Evolutionary conservation across 169 alveolate species (phyloP).

Genomic region (Sarcocystis neurona): DNA sequence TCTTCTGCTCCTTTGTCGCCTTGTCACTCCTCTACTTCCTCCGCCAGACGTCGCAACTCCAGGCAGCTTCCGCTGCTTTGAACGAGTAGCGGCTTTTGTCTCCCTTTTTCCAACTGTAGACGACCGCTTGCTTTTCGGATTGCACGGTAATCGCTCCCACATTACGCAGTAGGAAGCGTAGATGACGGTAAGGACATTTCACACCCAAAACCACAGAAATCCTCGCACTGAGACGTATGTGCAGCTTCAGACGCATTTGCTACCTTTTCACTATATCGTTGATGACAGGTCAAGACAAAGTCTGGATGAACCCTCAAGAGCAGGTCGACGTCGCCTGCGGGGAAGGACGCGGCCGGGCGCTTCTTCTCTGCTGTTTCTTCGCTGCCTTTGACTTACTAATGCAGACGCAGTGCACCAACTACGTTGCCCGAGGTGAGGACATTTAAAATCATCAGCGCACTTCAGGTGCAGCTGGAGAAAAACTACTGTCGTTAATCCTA

Average conservation of each 20-base stretch:
- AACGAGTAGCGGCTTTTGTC: constrained; percentile 43
- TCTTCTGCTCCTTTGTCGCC: constrained; percentile 41
- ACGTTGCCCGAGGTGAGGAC: constrained; percentile 36
- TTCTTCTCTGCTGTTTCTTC: constrained; percentile 57
- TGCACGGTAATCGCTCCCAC: background rate
- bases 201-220: background rate
- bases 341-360: constrained; percentile 29
- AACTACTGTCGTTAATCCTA: background rate
- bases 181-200: background rate
- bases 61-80: constrained; percentile 28
- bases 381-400: constrained; percentile 39
- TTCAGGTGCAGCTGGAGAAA: too few species aligned
- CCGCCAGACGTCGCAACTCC: constrained; percentile 51
- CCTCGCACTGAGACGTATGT: background rate
- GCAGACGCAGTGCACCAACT: constrained; percentile 40
- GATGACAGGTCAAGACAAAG: constrained; percentile 31
- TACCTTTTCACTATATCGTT: background rate
- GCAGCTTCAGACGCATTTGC: background rate
- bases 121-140: constrained; percentile 22
- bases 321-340: constrained; percentile 50
- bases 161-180: background rate
- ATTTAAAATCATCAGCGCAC: background rate
- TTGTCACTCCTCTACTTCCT: constrained; percentile 35
- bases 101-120: constrained; percentile 47
- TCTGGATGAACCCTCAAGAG: constrained; percentile 50